A percentile compares a stretch with the other conserved stretches of the same genome.
Evolutionary conservation across 306 rosid genomes (phyloP).

Genomic region (Cercis canadensis): DNA sequence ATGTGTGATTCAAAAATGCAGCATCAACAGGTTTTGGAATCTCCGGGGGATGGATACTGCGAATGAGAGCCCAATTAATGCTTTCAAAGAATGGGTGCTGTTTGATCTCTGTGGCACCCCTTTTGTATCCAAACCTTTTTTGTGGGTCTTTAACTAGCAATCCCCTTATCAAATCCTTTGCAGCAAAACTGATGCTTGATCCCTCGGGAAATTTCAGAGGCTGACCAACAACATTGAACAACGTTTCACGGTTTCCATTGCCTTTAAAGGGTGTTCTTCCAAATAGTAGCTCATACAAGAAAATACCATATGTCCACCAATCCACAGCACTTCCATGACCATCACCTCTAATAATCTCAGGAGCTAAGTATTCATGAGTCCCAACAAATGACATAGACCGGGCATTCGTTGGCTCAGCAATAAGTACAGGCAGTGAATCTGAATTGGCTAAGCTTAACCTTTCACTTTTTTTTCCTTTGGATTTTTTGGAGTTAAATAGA

Average conservation of each 20-base stretch:
- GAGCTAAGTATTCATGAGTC: constrained; percentile 69
- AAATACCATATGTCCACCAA: constrained; percentile 75
- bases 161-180: constrained; percentile 60
- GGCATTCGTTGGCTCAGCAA: constrained; percentile 63
- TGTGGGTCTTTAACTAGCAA: constrained; percentile 63
- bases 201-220: constrained; percentile 58
- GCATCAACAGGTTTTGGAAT: constrained; percentile 63
- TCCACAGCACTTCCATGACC: constrained; percentile 77
- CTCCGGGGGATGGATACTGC: constrained; percentile 59
- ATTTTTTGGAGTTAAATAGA: constrained; percentile 39
- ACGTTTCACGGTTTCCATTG: constrained; percentile 61
- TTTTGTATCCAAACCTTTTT: constrained; percentile 58
- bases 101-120: constrained; percentile 68
- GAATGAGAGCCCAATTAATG: constrained; percentile 68
- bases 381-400: constrained; percentile 74
- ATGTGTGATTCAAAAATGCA: constrained; percentile 33
- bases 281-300: constrained; percentile 57
- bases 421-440: constrained; percentile 53
- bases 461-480: constrained; percentile 41
- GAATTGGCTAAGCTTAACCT: constrained; percentile 27
- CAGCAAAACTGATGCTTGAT: constrained; percentile 48
- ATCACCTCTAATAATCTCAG: constrained; percentile 69
- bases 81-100: constrained; percentile 66
- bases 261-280: constrained; percentile 70
- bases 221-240: constrained; percentile 62